These are phyloP conservation scores for Atalantia buxifolia DNA, from an alignment of 345 rosid genomes.

Conservation along the genomic window DNA sequence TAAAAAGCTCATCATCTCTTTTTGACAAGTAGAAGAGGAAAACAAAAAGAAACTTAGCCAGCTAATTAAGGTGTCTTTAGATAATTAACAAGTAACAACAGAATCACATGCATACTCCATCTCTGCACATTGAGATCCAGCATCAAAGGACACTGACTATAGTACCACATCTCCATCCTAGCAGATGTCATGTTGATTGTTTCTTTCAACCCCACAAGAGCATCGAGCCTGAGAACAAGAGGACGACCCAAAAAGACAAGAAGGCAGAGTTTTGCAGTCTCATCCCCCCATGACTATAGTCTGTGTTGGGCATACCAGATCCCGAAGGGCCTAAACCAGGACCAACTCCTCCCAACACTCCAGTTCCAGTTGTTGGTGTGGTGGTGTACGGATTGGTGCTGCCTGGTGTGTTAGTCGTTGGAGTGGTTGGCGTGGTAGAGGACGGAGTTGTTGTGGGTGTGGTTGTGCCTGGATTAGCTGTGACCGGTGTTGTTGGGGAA, in stretches of 20 bases:
- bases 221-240: slow-evolving; percentile 28
- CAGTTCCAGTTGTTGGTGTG: slow-evolving; percentile 46
- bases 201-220: slow-evolving; percentile 26
- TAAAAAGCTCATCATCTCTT: slow-evolving; percentile 8
- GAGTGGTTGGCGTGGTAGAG: slow-evolving; percentile 31
- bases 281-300: slow-evolving; percentile 30
- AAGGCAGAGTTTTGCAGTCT: slow-evolving; percentile 6
- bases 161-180: slow-evolving; percentile 13
- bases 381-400: slow-evolving; percentile 35
- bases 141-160: slow-evolving; percentile 10
- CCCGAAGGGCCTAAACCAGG: slow-evolving; percentile 41
- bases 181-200: not conserved
- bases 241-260: not conserved
- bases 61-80: slow-evolving; percentile 17
- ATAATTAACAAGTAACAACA: slow-evolving; percentile 22
- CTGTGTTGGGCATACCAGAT: slow-evolving; percentile 37
- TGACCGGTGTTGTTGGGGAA: not conserved
- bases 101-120: slow-evolving; percentile 30
- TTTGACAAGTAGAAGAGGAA: slow-evolving; percentile 10
- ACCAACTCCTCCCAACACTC: slow-evolving; percentile 51
- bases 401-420: slow-evolving; percentile 22
- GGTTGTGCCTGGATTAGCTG: slow-evolving; percentile 6
- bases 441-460: slow-evolving; percentile 9
- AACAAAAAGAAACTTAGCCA: slow-evolving; percentile 24
- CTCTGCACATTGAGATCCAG: slow-evolving; percentile 24